Base-by-base conservation (phyloP, 768 basidiomycete genomes). In the Lepiota subincarnata region DNA sequence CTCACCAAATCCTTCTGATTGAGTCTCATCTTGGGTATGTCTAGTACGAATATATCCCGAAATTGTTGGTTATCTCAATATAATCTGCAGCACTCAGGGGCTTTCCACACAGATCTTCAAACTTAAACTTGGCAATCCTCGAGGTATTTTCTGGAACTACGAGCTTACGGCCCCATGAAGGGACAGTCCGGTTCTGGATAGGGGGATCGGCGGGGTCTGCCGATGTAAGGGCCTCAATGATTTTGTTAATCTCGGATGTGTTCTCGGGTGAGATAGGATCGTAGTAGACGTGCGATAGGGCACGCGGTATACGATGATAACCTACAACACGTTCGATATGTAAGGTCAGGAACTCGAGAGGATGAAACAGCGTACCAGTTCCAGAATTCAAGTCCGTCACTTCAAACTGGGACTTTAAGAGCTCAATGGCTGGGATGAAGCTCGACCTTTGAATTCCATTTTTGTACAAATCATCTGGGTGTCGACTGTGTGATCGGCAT, bases 381-480 rank as follows among this genome's bases (percentile, higher is more conserved):
- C 87, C 91, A n/a, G 95, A 98, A 68, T 98, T 87, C 20, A 99
- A 80, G 68, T 98, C 93, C 0, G 89, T 90, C 12, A 98, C 86
- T 44, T 87, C 82, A 57, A 97, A 94, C 12, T 79, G 83, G 0
- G 82, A 70, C 72, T 97, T 98, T 59, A 99, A 81, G 24, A 98
- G 78, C 44, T 98, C 90, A 55, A 99, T 98, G 22, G 93, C 87
- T 8, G 97, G 97, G 42, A 98, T 65, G 71, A 99, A 99, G 63
- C 92, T 95, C 3, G 87, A 81, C 2, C 97, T 82, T 66, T 99
- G 97, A 39, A 99, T 97, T 0, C 97, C 97, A 59, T 98, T 98
- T 81, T 96, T 95, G 76, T 99, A 99, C 1, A 99, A 77, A 26
- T 98, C 92, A 62, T 98, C 89, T 2, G 97, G 97, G 66, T 97